phyloP scores from a whole-genome alignment of 192 early-diverging fungal species.

The Coemansia sp. region DNA sequence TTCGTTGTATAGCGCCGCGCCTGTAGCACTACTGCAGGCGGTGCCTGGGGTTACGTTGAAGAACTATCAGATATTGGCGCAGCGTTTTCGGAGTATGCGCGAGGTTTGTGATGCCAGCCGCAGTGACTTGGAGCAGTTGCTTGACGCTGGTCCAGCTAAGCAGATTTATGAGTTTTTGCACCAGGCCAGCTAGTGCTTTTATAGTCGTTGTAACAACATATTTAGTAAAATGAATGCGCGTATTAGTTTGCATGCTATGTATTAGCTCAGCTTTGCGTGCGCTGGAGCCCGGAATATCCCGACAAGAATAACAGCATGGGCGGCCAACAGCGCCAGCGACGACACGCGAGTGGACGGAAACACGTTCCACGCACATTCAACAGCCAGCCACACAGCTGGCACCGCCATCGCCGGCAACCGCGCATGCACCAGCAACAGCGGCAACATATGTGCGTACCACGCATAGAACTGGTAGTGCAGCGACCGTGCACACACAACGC shows the following conservation, averaged over 20 bases:
- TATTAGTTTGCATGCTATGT: neutral
- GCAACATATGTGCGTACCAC: slow-evolving; percentile 89
- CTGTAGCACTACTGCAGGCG: slow-evolving; percentile 76
- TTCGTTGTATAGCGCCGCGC: slow-evolving; percentile 66
- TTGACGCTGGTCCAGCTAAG: slow-evolving; percentile 65
- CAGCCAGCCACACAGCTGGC: slow-evolving; percentile 31
- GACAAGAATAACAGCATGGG: slow-evolving; percentile 63
- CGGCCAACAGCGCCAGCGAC: slow-evolving; percentile 51
- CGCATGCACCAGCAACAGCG: slow-evolving; percentile 68
- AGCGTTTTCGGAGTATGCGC: slow-evolving; percentile 59
- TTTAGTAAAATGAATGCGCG: neutral
- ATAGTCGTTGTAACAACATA: neutral
- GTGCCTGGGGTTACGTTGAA: slow-evolving; percentile 82
- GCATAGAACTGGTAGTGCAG: slow-evolving; percentile 97
- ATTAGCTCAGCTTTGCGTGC: slow-evolving; percentile 1
- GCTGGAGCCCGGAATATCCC: neutral
- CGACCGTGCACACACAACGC: slow-evolving; percentile 82
- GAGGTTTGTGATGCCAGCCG: slow-evolving; percentile 61
- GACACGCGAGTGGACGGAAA: slow-evolving; percentile 72
- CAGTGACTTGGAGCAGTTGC: slow-evolving; percentile 47
- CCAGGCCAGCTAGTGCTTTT: slow-evolving; percentile 2
- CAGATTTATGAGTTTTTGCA: slow-evolving; percentile 70
- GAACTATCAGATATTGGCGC: slow-evolving; percentile 80
- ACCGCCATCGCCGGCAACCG: slow-evolving; percentile 3
- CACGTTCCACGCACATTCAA: slow-evolving; percentile 86